These are phyloP conservation scores for Rubus idaeus DNA, from an alignment of 306 rosid genomes.

Conservation along the genomic window DNA sequence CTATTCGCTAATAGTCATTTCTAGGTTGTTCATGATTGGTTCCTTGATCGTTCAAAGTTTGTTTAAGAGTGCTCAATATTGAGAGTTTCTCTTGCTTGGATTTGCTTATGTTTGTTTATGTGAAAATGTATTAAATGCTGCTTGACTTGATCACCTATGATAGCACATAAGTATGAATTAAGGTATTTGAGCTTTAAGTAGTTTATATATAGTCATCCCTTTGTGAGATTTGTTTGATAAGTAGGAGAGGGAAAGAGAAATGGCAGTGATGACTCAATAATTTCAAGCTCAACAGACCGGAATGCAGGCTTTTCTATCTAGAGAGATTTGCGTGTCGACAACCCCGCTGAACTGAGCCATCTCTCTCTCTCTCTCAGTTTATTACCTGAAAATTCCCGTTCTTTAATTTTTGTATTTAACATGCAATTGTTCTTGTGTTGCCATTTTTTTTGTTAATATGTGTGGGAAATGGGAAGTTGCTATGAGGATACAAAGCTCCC, in stretches of 20 bases:
- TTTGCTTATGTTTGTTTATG: neutral
- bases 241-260: neutral
- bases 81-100: neutral
- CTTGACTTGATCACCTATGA: neutral
- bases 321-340: constrained; percentile 65
- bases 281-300: constrained; percentile 99
- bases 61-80: neutral
- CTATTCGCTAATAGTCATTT: neutral
- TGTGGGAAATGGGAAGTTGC: constrained; percentile 38
- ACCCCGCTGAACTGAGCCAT: constrained; percentile 89
- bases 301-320: constrained; percentile 59
- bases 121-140: neutral
- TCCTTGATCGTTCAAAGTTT: neutral
- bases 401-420: neutral
- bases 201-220: neutral
- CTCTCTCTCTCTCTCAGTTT: constrained; percentile 16
- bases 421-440: neutral
- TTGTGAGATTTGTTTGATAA: neutral
- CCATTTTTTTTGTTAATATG: neutral
- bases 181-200: neutral
- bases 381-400: neutral
- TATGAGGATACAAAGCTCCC: constrained; percentile 69
- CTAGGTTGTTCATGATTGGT: neutral
- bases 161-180: neutral
- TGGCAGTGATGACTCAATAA: constrained; percentile 47